Evolutionary conservation across 345 rosid genomes (phyloP).

Genomic region (Rhodamnia rubescens): DNA sequence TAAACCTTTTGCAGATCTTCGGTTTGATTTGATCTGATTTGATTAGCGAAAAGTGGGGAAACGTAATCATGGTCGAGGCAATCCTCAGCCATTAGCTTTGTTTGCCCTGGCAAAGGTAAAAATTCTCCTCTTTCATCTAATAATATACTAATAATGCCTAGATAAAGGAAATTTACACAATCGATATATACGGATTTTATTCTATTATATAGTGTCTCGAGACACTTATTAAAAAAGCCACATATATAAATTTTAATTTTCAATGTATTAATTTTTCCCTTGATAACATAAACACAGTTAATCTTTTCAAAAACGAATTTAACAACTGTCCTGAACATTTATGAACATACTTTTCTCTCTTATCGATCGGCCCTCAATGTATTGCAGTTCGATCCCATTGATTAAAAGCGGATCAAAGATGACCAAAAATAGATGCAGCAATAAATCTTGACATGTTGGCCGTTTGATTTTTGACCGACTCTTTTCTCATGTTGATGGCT

Average conservation of each 20-base stretch:
- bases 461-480: not conserved
- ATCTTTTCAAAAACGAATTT: not conserved
- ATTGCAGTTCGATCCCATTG: too few relatives aligned
- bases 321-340: not conserved
- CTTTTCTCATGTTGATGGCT: not conserved
- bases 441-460: not conserved
- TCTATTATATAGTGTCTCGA: not conserved
- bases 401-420: too few relatives aligned
- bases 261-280: not conserved
- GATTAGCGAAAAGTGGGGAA: not conserved
- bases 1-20: not conserved
- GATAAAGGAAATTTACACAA: not conserved
- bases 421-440: too few relatives aligned
- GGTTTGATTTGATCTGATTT: not conserved
- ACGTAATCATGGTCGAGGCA: not conserved
- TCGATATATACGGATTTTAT: not conserved
- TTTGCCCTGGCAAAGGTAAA: not conserved
- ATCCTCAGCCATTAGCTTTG: not conserved
- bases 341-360: not conserved
- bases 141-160: not conserved
- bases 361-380: not conserved
- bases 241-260: rapidly evolving
- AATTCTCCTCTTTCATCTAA: not conserved
- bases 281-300: too few relatives aligned
- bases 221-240: not conserved